Evolutionary conservation across 345 rosid genomes (phyloP), one percentile per base, ranked within the genome.

Genomic region (Ceriops decandra): DNA sequence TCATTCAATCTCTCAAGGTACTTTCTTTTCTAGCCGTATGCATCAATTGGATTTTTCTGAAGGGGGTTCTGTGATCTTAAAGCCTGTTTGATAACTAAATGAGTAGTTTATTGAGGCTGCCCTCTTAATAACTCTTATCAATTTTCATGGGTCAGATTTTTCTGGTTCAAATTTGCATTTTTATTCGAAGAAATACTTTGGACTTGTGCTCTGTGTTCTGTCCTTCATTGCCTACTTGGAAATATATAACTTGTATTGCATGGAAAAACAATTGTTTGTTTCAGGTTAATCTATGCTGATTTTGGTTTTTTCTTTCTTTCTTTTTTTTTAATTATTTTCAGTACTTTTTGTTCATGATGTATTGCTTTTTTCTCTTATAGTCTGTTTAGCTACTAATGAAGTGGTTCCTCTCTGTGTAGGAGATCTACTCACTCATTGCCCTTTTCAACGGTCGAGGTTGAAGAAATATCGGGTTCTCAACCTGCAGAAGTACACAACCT

Each of bases 401-500:
- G 22, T 13, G 42, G 32, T 42, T 28, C 57, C 6, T 65, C 66
- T 13, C 3, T 57, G 59, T 71, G 51, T 61, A 47, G 76, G 85
- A 90, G 99, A 80, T 85, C 78, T 63, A 77, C 76, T 57, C 90
- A 90, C 77, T 85, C 99, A 5, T 67, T 91, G 66, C 87, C 97
- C 52, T 95, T 91, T 70, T 90, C 95, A 31, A 95, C 95, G 1
- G 81, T 91, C 4, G 93, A 95, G 51, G 96, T 79, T 1, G 97
- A 90, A 62, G 90, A 84, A 65, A 70, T 95, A 54, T 95, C 98
- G 5, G 95, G 95, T 71, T 83, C 96, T 76, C 81, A 81, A 64
- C 95, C 96, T 36, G 98, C 92, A 67, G 82, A 88, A 86, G 99
- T 91, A 28, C 86, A 77, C 54, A 95, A 90, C 81, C 86, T 95